Base-by-base conservation (phyloP, 176 grass and related monocot species). In the Saccharum spontaneum region DNA sequence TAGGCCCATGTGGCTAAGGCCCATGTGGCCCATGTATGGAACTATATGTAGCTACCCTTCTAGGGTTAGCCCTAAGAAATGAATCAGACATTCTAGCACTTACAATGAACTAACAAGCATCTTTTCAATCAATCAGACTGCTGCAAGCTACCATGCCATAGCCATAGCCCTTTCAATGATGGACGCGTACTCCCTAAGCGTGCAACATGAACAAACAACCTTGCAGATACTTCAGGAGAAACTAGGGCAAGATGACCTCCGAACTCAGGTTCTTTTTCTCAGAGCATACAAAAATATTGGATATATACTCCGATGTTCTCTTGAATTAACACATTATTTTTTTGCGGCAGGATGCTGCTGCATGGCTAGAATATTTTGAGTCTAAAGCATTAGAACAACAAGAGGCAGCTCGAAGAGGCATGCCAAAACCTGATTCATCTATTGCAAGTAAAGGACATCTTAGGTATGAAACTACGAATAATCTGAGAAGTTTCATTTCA, bases 161-260 rank as follows among this genome's bases (percentile, higher is more conserved):
- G 97, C 97, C 55, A 99, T 99, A 89, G 97, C 97, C 82, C 90
- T 99, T 67, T 99, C 97, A 28, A 96, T 97, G 97, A 99, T 99
- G 97, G 94, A 99, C 14, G 92, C 97, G 12, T 97, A 92, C 80
- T 92, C 97, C 48, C 71, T 99, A 62, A 99, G 97, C 10, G 88
- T 92, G 75, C 97, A 99, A 84, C 97, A 99, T 94, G 97, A 99
- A 88, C 90, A 96, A 80, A 99, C 97, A 45, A 99, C 97, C 73
- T 89, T 99, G 48, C 97, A 91, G 79, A 99, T 99, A 86, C 94
- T 99, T 82, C 90, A 99, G 72, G 87, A 87, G 57, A 99, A 97
- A 91, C 94, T 99, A 86, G 97, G 97, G 74, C 80, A 89, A 82
- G 94, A 97, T 69, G 97, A 99, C 88, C 93, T 99, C 84, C 93